Evolutionary conservation across 75 land plant species (phyloP), one percentile per base, ranked within the genome.

Genomic region (Ceratopteris richardii): DNA sequence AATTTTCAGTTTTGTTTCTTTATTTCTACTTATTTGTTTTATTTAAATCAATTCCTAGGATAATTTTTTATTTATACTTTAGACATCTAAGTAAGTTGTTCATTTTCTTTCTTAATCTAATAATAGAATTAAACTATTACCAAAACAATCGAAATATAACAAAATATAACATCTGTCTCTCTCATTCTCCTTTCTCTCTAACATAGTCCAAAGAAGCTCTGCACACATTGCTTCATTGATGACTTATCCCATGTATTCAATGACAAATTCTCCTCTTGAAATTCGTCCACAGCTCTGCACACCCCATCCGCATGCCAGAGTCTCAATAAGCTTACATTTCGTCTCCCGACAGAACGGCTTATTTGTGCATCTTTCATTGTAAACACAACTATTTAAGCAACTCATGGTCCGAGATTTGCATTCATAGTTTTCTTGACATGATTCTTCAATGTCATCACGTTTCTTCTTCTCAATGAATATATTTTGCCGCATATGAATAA

Each of bases 191-290:
- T 82, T 81, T 55, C 79, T 61, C 41, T 73, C 69, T 69, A 89
- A 89, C 87, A 94, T 78, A 56, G 82, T 90, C 98, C 96, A 89
- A 14, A 94, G 85, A 70, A 96, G 81, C 76, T 72, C 66, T 57
- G 82, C 90, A 72, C 98, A 94, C 63, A 78, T 61, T 17, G 84
- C 84, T 77, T 94, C 98, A 68, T 89, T 76, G 63, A 94, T 94
- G 39, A 94, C 98, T 89, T 94, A 96, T 22, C 98, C 98, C 59
- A 86, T 67, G 60, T 94, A 94, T 55, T 94, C 98, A 41, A 94
- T 77, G 0, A 94, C 44, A 69, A 94, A 94, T 25, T 89, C 96
- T 2, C 84, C 98, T 62, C 73, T 80, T 56, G 61, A 62, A 11
- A 94, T 78, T 4, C 63, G 27, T 61, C 86, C 98, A 29, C 77